These are phyloP conservation scores for Mycena rebaudengoi DNA, from an alignment of 768 basidiomycete genomes.

Conservation along the genomic window DNA sequence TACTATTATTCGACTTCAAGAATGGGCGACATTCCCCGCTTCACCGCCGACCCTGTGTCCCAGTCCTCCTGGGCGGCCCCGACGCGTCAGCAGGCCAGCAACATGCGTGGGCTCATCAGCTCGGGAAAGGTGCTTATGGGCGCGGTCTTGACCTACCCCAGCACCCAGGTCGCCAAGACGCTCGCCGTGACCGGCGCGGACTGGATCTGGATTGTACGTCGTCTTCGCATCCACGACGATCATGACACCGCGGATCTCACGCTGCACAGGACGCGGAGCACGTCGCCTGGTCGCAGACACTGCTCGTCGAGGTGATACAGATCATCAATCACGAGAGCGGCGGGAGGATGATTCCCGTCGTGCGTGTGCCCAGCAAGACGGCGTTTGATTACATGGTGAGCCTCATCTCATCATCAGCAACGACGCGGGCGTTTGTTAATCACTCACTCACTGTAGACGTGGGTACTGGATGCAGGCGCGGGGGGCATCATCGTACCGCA, in stretches of 20 bases:
- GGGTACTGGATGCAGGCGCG: constrained; percentile 16
- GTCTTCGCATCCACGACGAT: neutral
- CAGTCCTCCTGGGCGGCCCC: neutral
- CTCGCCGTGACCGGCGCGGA: constrained; percentile 8
- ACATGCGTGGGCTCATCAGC: constrained; percentile 4
- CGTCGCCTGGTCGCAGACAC: neutral
- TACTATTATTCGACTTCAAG: too few relatives aligned
- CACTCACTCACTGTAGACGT: too few relatives aligned
- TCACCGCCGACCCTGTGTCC: neutral
- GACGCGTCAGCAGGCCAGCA: constrained; percentile 9
- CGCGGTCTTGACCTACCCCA: constrained; percentile 3
- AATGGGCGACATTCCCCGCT: neutral
- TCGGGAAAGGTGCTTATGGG: constrained; percentile 8
- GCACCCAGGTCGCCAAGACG: constrained; percentile 8
- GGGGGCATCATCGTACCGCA: constrained; percentile 18
- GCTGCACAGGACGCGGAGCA: constrained; percentile 3
- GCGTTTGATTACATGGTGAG: constrained; percentile 10
- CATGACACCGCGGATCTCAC: neutral
- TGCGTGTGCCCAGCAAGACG: constrained; percentile 7
- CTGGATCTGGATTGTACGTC: constrained; percentile 14
- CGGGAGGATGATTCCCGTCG: constrained; percentile 9
- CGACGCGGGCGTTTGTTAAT: too few relatives aligned
- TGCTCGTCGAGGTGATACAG: constrained; percentile 1
- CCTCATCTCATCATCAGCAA: too few relatives aligned
- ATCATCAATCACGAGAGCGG: constrained; percentile 10